A percentile compares a stretch with the other conserved stretches of the same genome.
Conservation (phyloP, 2,329 filamentous ascomycete species). For the Xylaria digitata region DNA sequence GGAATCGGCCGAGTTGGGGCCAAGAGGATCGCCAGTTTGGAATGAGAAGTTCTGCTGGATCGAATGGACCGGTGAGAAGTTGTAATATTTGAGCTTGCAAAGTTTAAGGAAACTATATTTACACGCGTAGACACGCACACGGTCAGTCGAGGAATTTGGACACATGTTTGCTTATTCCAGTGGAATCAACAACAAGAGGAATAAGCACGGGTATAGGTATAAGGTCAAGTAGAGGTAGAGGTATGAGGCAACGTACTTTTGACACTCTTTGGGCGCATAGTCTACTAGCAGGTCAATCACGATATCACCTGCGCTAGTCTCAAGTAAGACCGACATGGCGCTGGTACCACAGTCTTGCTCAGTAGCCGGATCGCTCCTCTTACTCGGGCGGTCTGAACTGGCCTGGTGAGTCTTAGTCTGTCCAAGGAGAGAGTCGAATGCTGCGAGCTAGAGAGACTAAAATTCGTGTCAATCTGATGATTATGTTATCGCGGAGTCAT, state of each 20-base stretch:
- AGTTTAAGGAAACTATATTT: constrained; percentile 91
- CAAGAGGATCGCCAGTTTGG: constrained; percentile 93
- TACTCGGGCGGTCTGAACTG: not conserved
- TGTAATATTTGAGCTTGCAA: constrained; percentile 99
- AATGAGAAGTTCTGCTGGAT: constrained; percentile 96
- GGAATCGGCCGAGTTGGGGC: constrained; percentile 83
- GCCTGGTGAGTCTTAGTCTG: too few relatives aligned
- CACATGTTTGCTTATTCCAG: constrained; percentile 4
- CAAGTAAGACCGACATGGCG: constrained; percentile 89
- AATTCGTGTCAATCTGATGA: too few relatives aligned
- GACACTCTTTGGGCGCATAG: constrained; percentile 89
- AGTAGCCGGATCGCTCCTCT: not conserved
- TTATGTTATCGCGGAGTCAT: not conserved
- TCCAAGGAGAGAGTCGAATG: not conserved
- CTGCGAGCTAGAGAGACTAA: not conserved
- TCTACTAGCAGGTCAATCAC: constrained; percentile 93
- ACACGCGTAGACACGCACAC: constrained; percentile 42
- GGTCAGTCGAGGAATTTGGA: constrained; percentile 58
- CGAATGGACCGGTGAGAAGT: constrained; percentile 91
- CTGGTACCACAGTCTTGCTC: not conserved
- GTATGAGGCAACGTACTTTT: constrained; percentile 76
- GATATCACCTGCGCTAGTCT: constrained; percentile 93
- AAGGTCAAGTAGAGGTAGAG: not conserved
- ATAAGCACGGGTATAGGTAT: not conserved
- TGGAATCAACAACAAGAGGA: not conserved